Base-by-base conservation (phyloP, 371 early-diverging fungal species). In the Apophysomyces variabilis region DNA sequence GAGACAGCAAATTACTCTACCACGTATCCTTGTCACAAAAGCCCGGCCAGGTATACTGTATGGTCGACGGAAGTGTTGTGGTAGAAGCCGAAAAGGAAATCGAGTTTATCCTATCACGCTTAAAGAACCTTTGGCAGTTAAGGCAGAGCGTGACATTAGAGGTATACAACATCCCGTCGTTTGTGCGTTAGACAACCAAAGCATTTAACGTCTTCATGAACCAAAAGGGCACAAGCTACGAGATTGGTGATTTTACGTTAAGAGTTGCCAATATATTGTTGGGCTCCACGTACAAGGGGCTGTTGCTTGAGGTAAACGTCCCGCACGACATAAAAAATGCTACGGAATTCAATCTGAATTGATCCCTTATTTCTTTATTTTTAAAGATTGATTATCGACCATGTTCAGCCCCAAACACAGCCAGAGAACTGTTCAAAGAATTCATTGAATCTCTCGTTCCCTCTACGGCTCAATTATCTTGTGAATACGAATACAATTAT, bases 11-110 rank as follows among this genome's bases (percentile, higher is more conserved):
- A 66, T 45, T 77, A 11, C 64, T 83, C 11, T 80, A 79, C 32
- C 80, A 80, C 67, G 81, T 83, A n/a, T 70, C 81, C 1, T 64
- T 83, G 16, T 74, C 75, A 14, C 84, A 83, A 62, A 77, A 77
- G 12, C 79, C 84, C 7, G 71, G 81, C 13, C 74, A 79, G 43
- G 76, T 79, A 0, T 83, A 83, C 65, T 83, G 84, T 59, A 83
- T 83, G 84, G 84, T 83, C 5, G 84, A 83, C 18, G 84, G 80
- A 5, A 76, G 81, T 62, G 84, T 83, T 5, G 77, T 83, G 0
- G 74, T 83, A 0, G 84, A 80, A 66, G 84, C 79, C n/a, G 84
- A 80, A 64, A 78, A 77, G 39, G 84, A 83, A 62, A 62, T 80
- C 47, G 84, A 83, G 67, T 60, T 74, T 13, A 76, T 83, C 46